Percentiles rank a stretch among this genome's conserved stretches.
These are phyloP conservation scores for Phytophthora uliginosa DNA, from an alignment of 352 stramenopile species.

Conservation along the genomic window DNA sequence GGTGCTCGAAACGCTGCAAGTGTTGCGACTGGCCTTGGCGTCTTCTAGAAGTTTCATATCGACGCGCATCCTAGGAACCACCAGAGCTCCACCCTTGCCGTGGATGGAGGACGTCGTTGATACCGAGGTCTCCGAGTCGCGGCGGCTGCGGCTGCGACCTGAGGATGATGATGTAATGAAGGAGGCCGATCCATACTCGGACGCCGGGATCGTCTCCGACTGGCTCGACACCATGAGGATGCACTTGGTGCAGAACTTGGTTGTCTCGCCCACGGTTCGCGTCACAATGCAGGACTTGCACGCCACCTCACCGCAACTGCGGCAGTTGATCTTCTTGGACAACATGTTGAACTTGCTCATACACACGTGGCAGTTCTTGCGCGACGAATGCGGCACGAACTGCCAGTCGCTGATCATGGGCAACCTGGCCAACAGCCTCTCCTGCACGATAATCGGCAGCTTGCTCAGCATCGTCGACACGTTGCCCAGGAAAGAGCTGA, in stretches of 20 bases:
- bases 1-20: constrained; percentile 48
- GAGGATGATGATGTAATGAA: constrained; percentile 45
- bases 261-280: constrained; percentile 53
- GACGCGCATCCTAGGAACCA: constrained; percentile 33
- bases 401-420: constrained; percentile 57
- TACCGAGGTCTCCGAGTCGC: constrained; percentile 35
- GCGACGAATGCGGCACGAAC: constrained; percentile 52
- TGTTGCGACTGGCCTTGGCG: constrained; percentile 31
- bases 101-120: constrained; percentile 40
- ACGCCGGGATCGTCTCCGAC: constrained; percentile 36
- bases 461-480: constrained; percentile 53
- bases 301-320: constrained; percentile 77
- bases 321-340: constrained; percentile 83
- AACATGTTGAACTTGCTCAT: constrained; percentile 69
- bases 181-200: constrained; percentile 38
- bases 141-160: constrained; percentile 27
- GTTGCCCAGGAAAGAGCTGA: constrained; percentile 52
- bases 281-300: constrained; percentile 83
- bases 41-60: constrained; percentile 61
- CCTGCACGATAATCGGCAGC: constrained; percentile 63
- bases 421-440: constrained; percentile 54
- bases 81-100: constrained; percentile 14
- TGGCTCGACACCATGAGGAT: constrained; percentile 64
- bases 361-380: constrained; percentile 78
- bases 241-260: constrained; percentile 84